These are phyloP conservation scores for Colletotrichum sp. DNA, from an alignment of 2,329 filamentous ascomycete species.

Conservation along the genomic window DNA sequence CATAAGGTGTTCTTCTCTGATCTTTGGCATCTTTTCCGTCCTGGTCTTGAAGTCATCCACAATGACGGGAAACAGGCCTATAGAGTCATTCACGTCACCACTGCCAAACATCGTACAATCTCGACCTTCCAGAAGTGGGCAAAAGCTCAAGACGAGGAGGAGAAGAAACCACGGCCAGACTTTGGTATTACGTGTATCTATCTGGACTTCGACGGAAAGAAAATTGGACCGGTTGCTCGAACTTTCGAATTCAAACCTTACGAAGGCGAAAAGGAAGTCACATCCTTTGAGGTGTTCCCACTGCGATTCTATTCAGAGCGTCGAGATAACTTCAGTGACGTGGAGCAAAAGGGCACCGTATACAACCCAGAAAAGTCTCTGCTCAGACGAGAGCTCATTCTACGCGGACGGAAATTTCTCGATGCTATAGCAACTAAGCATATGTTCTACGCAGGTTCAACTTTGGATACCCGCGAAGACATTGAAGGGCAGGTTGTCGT, in stretches of 20 bases:
- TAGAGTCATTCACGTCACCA: neutral
- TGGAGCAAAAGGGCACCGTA: rapidly evolving
- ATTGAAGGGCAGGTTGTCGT: neutral
- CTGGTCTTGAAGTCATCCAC: neutral
- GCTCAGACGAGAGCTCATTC: neutral
- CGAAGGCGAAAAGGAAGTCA: neutral
- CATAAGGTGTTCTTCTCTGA: neutral
- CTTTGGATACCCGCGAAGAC: neutral
- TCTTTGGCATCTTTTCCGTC: neutral
- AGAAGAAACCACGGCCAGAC: neutral
- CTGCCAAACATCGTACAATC: neutral
- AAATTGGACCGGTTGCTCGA: neutral
- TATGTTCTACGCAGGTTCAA: neutral
- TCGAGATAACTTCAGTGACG: rapidly evolving
- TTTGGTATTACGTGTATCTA: neutral
- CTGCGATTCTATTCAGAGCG: neutral
- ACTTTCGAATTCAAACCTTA: neutral
- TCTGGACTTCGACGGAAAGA: neutral
- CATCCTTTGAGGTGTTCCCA: neutral
- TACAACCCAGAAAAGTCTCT: neutral
- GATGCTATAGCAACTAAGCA: neutral
- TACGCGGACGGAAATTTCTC: neutral
- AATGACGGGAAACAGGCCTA: neutral
- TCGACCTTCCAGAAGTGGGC: neutral
- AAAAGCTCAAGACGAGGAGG: neutral